Evolutionary conservation across 179 eudicot genomes (phyloP).

Genomic region (Spergularia azorica): DNA sequence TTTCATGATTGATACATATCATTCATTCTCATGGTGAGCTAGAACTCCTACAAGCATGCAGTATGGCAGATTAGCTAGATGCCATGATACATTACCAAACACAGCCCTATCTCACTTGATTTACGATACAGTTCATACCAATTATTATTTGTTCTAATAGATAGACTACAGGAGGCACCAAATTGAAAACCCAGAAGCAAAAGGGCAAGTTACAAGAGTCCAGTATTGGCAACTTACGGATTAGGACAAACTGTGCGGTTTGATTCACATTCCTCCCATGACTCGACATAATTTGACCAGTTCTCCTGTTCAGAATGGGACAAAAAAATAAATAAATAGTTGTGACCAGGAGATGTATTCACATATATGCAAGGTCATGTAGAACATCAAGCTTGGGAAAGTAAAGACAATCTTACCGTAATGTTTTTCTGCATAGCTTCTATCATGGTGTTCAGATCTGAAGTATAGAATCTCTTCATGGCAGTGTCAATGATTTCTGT

Average conservation of each 20-base stretch:
- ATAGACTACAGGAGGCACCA: too few relatives aligned
- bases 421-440: constrained; percentile 76
- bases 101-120: too few relatives aligned
- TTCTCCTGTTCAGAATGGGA: constrained; percentile 49
- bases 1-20: too few relatives aligned
- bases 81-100: too few relatives aligned
- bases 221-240: constrained; percentile 54
- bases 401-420: constrained; percentile 49
- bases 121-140: too few relatives aligned
- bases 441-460: constrained; percentile 64
- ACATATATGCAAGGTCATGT: too few relatives aligned
- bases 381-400: neutral
- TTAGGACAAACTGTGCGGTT: constrained; percentile 78
- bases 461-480: constrained; percentile 65
- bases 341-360: neutral
- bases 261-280: constrained; percentile 63
- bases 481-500: constrained; percentile 86
- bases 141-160: too few relatives aligned
- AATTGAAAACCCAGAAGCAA: neutral
- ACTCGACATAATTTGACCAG: constrained; percentile 52
- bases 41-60: too few relatives aligned
- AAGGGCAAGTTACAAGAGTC: neutral
- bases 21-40: too few relatives aligned
- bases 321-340: constrained; percentile 2
- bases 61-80: too few relatives aligned